These are phyloP conservation scores for Ogataea polymorpha DNA, from an alignment of 805 yeast genomes.

Conservation along the genomic window DNA sequence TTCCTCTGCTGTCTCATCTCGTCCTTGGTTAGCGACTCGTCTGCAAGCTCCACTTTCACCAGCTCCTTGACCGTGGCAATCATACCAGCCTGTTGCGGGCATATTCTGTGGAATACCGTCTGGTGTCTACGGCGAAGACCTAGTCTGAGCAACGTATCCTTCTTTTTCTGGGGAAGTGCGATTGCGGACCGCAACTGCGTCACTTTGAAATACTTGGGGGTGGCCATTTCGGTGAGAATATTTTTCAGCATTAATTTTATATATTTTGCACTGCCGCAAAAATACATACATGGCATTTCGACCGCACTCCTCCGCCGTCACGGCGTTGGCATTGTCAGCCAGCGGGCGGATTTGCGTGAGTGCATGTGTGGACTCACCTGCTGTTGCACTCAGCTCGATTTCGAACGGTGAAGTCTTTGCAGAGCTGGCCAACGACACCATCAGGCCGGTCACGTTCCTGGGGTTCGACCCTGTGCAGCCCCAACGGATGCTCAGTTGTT, in stretches of 20 bases:
- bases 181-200: constrained; percentile 80
- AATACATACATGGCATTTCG: constrained; percentile 3
- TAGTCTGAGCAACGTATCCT: constrained; percentile 62
- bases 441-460: constrained; percentile 7
- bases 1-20: constrained; percentile 57
- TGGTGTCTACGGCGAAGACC: constrained; percentile 77
- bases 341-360: constrained; percentile 11
- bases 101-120: constrained; percentile 65
- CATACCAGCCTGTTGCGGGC: constrained; percentile 83
- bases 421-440: constrained; percentile 13
- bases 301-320: constrained; percentile 12
- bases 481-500: constrained; percentile 13
- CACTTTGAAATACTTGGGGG: constrained; percentile 51
- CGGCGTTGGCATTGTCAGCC: constrained; percentile 8
- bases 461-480: constrained; percentile 6
- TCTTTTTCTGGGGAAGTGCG: constrained; percentile 70
- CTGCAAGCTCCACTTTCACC: constrained; percentile 74
- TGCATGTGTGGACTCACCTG: constrained; percentile 10
- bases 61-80: constrained; percentile 81
- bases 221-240: constrained; percentile 5
- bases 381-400: constrained; percentile 10
- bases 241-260: not conserved
- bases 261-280: constrained; percentile 5
- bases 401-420: not conserved
- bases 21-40: constrained; percentile 44